Percentiles rank a stretch among this genome's conserved stretches.
Conservation (phyloP, 1,284 basidiomycete species). For the Moesziomyces antarcticus region DNA sequence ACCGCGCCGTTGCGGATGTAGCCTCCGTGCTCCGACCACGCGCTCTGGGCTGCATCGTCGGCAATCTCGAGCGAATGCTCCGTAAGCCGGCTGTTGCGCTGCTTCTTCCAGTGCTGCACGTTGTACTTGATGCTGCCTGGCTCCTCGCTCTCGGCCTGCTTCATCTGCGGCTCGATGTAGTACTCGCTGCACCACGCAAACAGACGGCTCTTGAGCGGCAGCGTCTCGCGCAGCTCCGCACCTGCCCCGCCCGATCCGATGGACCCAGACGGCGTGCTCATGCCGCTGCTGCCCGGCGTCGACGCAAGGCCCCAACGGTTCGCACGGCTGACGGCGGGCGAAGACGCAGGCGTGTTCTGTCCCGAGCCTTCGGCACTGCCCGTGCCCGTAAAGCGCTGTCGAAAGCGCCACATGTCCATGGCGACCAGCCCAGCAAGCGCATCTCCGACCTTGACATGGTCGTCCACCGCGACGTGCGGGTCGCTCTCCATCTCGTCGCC, state of each 20-base stretch:
- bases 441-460: constrained; percentile 55
- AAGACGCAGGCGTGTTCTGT: constrained; percentile 48
- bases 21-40: constrained; percentile 83
- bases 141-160: constrained; percentile 88
- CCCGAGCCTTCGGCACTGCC: constrained; percentile 32
- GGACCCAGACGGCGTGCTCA: constrained; percentile 37
- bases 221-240: constrained; percentile 67
- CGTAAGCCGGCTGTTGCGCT: constrained; percentile 85
- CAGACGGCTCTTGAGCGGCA: constrained; percentile 90
- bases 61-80: constrained; percentile 77
- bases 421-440: constrained; percentile 64
- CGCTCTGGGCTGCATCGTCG: constrained; percentile 76
- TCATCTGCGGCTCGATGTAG: constrained; percentile 87
- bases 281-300: constrained; percentile 32
- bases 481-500: constrained; percentile 27
- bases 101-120: constrained; percentile 93
- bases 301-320: constrained; percentile 37
- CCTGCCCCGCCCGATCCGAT: constrained; percentile 16
- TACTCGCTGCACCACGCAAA: constrained; percentile 98
- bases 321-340: constrained; percentile 42
- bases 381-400: constrained; percentile 34
- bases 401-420: constrained; percentile 57
- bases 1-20: constrained; percentile 74
- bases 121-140: constrained; percentile 93
- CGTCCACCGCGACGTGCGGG: constrained; percentile 33